phyloP scores from a whole-genome alignment of 805 yeast genomes.

The Saturnispora kantuleensis region DNA sequence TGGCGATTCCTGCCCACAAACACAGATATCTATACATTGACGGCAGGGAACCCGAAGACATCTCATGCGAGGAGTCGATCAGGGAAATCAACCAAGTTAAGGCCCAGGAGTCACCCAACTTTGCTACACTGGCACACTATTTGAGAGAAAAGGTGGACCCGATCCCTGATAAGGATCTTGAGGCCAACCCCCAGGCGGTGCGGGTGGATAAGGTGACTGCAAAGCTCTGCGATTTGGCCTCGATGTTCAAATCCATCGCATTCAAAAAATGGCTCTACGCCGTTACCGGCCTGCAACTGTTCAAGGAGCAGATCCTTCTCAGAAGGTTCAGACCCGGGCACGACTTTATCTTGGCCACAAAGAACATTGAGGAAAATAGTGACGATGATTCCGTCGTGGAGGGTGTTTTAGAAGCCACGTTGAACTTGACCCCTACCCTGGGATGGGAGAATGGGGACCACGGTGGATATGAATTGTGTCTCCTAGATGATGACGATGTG shows the following conservation, averaged over 20 bases:
- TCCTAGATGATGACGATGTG: slow-evolving; percentile 35
- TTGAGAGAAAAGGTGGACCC: slow-evolving; percentile 5
- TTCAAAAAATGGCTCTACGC: slow-evolving; percentile 61
- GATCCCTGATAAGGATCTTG: slow-evolving; percentile 9
- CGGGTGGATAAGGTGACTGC: slow-evolving; percentile 16
- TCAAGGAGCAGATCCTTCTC: slow-evolving; percentile 58
- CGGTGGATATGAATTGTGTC: slow-evolving; percentile 92
- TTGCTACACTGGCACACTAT: slow-evolving; percentile 23
- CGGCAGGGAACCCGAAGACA: slow-evolving; percentile 36
- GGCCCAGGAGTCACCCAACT: slow-evolving; percentile 48
- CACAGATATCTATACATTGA: slow-evolving; percentile 79
- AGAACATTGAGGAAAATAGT: slow-evolving; percentile 22
- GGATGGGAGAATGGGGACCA: slow-evolving; percentile 85
- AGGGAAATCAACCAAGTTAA: slow-evolving; percentile 19
- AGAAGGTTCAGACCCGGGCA: slow-evolving; percentile 92
- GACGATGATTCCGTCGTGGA: slow-evolving; percentile 27
- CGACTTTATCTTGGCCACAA: slow-evolving; percentile 87
- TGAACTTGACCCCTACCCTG: slow-evolving; percentile 68
- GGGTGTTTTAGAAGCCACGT: slow-evolving; percentile 65
- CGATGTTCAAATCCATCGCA: slow-evolving; percentile 47
- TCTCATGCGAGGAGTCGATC: slow-evolving; percentile 27
- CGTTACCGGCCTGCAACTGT: slow-evolving; percentile 52
- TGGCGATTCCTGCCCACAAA: slow-evolving; percentile 91
- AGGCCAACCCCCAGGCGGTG: slow-evolving; percentile 13
- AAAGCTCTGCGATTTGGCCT: slow-evolving; percentile 43